A percentile compares a stretch with the other conserved stretches of the same genome.
Evolutionary conservation across 441 rosid species (phyloP).

Genomic region (Arabidopsis lyrata): DNA sequence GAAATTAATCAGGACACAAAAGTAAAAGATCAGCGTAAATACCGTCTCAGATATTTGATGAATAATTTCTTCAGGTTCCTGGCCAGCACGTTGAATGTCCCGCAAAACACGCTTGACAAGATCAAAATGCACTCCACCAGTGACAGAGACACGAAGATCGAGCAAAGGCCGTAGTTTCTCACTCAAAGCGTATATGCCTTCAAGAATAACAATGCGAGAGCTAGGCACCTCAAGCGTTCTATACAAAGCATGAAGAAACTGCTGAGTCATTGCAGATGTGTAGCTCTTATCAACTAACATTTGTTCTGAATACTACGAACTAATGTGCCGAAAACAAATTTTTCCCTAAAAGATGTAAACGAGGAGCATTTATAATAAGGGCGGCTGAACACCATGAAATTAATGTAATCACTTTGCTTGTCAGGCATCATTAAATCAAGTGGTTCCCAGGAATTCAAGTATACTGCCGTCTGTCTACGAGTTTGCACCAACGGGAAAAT

Average conservation of each 20-base stretch:
- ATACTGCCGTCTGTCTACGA: conserved; percentile 13
- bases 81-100: conserved; percentile 97
- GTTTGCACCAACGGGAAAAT: conserved; percentile 33
- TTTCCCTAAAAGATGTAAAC: neutral
- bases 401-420: conserved; percentile 4
- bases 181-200: conserved; percentile 94
- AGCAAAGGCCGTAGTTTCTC: conserved; percentile 87
- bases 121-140: conserved; percentile 97
- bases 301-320: conserved; percentile 22
- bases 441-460: conserved; percentile 4
- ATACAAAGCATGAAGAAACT: conserved; percentile 40
- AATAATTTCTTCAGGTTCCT: conserved; percentile 97
- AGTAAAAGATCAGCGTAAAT: conserved; percentile 39
- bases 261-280: conserved; percentile 23
- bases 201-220: conserved; percentile 90
- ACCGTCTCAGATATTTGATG: conserved; percentile 99
- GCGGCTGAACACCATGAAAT: conserved; percentile 7
- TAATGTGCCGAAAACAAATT: neutral
- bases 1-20: conserved; percentile 29
- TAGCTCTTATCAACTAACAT: conserved; percentile 22
- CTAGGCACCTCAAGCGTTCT: conserved; percentile 93
- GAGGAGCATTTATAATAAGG: neutral
- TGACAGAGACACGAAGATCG: conserved; percentile 97
- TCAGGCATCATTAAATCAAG: conserved; percentile 12
- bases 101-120: conserved; percentile 96